Evolutionary conservation across 495 filamentous ascomycete genomes (phyloP).

Genomic region (Pyrenopolyporus hunteri): DNA sequence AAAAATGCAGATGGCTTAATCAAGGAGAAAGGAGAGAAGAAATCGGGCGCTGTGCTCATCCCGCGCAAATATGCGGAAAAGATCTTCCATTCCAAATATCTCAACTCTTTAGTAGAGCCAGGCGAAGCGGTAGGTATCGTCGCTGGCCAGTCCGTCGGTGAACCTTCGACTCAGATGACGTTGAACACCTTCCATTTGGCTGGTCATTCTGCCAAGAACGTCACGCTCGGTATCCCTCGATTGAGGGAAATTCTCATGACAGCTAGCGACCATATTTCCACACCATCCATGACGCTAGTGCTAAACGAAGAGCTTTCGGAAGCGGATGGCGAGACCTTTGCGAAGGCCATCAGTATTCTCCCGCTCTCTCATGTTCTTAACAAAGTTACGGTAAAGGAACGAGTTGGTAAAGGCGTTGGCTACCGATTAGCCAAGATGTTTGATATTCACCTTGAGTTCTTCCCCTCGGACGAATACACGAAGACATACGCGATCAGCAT

Average conservation of each 20-base stretch:
- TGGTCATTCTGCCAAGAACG: slow-evolving; percentile 97
- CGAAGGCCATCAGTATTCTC: slow-evolving; percentile 90
- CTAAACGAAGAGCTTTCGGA: slow-evolving; percentile 74
- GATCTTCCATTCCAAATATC: slow-evolving; percentile 87
- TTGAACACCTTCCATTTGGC: slow-evolving; percentile 99
- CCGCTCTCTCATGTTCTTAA: slow-evolving; percentile 86
- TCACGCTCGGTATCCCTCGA: slow-evolving; percentile 96
- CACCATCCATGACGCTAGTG: slow-evolving; percentile 88
- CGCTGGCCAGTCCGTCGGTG: slow-evolving; percentile 93
- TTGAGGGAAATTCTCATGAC: slow-evolving; percentile 99
- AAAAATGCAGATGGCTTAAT: slow-evolving; percentile 76
- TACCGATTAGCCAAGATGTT: slow-evolving; percentile 79
- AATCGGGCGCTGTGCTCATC: slow-evolving; percentile 42
- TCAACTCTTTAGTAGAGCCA: slow-evolving; percentile 91
- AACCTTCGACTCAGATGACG: slow-evolving; percentile 99
- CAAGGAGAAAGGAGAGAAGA: slow-evolving; percentile 72
- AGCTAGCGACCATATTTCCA: slow-evolving; percentile 83
- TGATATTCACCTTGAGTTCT: slow-evolving; percentile 80
- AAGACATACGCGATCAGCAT: slow-evolving; percentile 82
- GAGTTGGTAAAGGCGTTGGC: slow-evolving; percentile 69
- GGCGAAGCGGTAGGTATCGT: slow-evolving; percentile 98
- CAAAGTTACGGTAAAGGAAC: slow-evolving; percentile 78
- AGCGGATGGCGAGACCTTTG: slow-evolving; percentile 76
- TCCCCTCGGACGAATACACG: slow-evolving; percentile 80
- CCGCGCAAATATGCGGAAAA: slow-evolving; percentile 79